Evolutionary conservation across 1,284 basidiomycete species (phyloP).

Genomic region (Farysia itapuensis): DNA sequence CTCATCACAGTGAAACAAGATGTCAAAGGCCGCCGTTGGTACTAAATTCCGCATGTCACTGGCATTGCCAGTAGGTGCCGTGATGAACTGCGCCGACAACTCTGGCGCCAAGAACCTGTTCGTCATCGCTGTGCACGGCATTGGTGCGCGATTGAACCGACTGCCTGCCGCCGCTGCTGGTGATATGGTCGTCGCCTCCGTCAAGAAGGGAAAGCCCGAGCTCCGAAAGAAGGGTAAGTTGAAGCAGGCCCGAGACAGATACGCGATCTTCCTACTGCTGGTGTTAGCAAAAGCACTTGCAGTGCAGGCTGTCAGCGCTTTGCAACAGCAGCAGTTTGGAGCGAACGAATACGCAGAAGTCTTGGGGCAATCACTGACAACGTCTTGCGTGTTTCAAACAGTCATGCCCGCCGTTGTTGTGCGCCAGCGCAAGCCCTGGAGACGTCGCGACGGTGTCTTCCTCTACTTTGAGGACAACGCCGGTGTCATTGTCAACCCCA

Average conservation of each 20-base stretch:
- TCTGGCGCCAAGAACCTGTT: slow-evolving; percentile 95
- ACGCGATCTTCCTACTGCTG: too few relatives aligned
- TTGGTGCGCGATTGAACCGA: slow-evolving; percentile 94
- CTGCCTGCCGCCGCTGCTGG: slow-evolving; percentile 97
- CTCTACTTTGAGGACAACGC: slow-evolving; percentile 87
- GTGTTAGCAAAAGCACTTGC: too few relatives aligned
- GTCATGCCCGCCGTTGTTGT: slow-evolving; percentile 97
- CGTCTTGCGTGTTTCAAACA: slow-evolving; percentile 62
- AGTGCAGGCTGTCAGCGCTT: too few relatives aligned
- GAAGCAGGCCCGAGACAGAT: too few relatives aligned
- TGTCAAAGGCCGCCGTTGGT: slow-evolving; percentile 66
- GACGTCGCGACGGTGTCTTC: slow-evolving; percentile 96
- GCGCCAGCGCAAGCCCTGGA: slow-evolving; percentile 98
- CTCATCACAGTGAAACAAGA: slow-evolving; percentile 47
- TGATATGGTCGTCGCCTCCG: slow-evolving; percentile 97
- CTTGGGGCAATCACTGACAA: too few relatives aligned
- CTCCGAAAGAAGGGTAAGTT: slow-evolving; percentile 96
- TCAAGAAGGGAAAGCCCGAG: slow-evolving; percentile 99
- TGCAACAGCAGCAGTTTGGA: slow-evolving; percentile 2
- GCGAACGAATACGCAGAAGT: too few relatives aligned
- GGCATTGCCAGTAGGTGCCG: slow-evolving; percentile 90
- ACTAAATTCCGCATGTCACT: slow-evolving; percentile 86
- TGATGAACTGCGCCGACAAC: slow-evolving; percentile 99
- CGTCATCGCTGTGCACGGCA: slow-evolving; percentile 86
- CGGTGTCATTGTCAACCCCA: slow-evolving; percentile 72